A percentile compares a stretch with the other conserved stretches of the same genome.
These are phyloP conservation scores for Phaeotremella fagi DNA, from an alignment of 768 basidiomycete genomes.

Conservation along the genomic window DNA sequence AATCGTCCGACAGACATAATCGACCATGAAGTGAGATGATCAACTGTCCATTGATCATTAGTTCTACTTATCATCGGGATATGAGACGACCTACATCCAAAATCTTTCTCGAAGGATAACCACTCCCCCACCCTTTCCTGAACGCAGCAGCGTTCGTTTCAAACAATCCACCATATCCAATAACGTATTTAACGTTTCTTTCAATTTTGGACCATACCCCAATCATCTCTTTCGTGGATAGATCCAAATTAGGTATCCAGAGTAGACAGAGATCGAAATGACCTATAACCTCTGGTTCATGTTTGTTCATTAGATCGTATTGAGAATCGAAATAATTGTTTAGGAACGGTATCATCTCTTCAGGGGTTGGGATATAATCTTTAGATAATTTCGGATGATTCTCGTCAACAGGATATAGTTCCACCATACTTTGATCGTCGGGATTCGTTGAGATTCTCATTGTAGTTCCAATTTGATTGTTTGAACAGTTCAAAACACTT, in stretches of 20 bases:
- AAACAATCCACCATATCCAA: slow-evolving; percentile 81
- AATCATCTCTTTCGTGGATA: slow-evolving; percentile 52
- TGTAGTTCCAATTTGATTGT: slow-evolving; percentile 2
- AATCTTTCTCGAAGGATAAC: slow-evolving; percentile 78
- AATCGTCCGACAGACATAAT: slow-evolving; percentile 88
- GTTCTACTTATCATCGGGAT: background rate
- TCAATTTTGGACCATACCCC: slow-evolving; percentile 62
- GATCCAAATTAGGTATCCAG: slow-evolving; percentile 58
- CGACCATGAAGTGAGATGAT: slow-evolving; percentile 66
- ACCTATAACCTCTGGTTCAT: slow-evolving; percentile 82
- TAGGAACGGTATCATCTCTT: slow-evolving; percentile 30
- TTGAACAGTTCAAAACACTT: slow-evolving; percentile 29
- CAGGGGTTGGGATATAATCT: background rate
- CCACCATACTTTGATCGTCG: slow-evolving; percentile 19
- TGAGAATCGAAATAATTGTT: slow-evolving; percentile 80
- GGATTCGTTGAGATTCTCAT: slow-evolving; percentile 12
- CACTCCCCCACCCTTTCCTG: slow-evolving; percentile 78
- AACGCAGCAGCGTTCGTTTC: slow-evolving; percentile 91
- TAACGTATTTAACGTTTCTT: slow-evolving; percentile 68
- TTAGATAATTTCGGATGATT: slow-evolving; percentile 46
- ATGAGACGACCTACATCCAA: slow-evolving; percentile 57
- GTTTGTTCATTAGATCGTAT: slow-evolving; percentile 61
- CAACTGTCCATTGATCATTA: slow-evolving; percentile 52
- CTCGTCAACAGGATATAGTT: slow-evolving; percentile 2
- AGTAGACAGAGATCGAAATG: slow-evolving; percentile 91